Percentiles rank a stretch among this genome's conserved stretches.
These are phyloP conservation scores for Phyllosticta paracitricarpa DNA, from an alignment of 2,329 filamentous ascomycete species.

Conservation along the genomic window DNA sequence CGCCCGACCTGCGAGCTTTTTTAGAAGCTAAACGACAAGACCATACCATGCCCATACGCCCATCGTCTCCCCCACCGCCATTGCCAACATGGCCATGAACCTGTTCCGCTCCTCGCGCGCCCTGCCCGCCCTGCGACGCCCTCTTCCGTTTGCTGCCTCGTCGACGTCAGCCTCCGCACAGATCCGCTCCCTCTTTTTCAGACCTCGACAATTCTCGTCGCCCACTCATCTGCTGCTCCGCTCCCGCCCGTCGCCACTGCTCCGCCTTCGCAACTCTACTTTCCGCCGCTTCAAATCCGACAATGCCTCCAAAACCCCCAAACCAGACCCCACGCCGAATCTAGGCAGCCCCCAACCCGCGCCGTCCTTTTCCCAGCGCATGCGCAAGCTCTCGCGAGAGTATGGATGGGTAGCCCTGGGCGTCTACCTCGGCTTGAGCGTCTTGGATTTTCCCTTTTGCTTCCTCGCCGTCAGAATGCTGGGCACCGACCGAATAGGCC, in stretches of 20 bases:
- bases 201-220: background rate
- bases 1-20: slow-evolving; percentile 2
- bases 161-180: background rate
- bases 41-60: background rate
- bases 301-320: slow-evolving; percentile 17
- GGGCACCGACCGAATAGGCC: slow-evolving; percentile 77
- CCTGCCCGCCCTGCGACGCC: slow-evolving; percentile 11
- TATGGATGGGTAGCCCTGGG: slow-evolving; percentile 91
- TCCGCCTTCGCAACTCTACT: slow-evolving; percentile 13
- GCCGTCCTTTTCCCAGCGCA: slow-evolving; percentile 53
- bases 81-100: slow-evolving; percentile 3
- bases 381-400: slow-evolving; percentile 79
- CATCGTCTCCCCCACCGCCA: background rate
- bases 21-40: slow-evolving; percentile 1
- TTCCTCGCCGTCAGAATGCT: slow-evolving; percentile 76
- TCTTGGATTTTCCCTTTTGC: slow-evolving; percentile 89
- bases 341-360: slow-evolving; percentile 31
- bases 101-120: slow-evolving; percentile 12
- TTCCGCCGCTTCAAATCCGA: slow-evolving; percentile 26
- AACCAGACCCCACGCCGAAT: slow-evolving; percentile 29
- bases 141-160: background rate
- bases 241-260: slow-evolving; percentile 7
- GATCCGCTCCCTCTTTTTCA: slow-evolving; percentile 17
- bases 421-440: slow-evolving; percentile 77
- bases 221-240: slow-evolving; percentile 2